Percentiles rank a stretch among this genome's conserved stretches.
Conservation (phyloP, 2,329 filamentous ascomycete species). For the Penicillium janthinellum region DNA sequence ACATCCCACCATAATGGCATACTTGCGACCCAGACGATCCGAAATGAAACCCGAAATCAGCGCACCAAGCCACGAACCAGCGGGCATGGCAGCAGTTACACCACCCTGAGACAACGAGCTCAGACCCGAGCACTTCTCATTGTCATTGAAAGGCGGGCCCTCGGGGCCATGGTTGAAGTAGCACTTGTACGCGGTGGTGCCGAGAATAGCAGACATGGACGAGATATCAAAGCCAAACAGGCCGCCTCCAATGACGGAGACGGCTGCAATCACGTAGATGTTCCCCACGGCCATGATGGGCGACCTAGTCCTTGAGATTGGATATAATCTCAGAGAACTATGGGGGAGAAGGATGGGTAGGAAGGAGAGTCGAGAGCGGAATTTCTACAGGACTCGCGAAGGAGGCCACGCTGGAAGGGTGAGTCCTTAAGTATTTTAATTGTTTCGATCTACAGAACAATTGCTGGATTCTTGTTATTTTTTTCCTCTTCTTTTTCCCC, state of each 20-base stretch:
- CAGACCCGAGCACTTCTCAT: constrained; percentile 49
- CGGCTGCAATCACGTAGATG: constrained; percentile 60
- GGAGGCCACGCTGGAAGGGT: constrained; percentile 1
- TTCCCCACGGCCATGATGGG: constrained; percentile 47
- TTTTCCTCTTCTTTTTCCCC: not conserved
- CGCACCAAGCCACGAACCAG: constrained; percentile 67
- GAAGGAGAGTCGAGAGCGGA: not conserved
- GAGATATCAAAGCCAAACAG: constrained; percentile 41
- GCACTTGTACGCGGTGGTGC: constrained; percentile 59
- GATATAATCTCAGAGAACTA: not conserved
- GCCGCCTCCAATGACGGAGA: constrained; percentile 47
- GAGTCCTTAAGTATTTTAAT: constrained; percentile 7
- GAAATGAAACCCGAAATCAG: constrained; percentile 57
- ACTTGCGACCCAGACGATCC: constrained; percentile 57
- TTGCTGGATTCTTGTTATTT: not conserved
- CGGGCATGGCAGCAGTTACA: constrained; percentile 73
- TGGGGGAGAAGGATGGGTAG: not conserved
- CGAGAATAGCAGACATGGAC: constrained; percentile 38
- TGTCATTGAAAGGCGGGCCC: constrained; percentile 58
- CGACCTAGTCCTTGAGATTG: not conserved
- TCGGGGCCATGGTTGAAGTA: constrained; percentile 64
- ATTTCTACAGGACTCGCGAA: not conserved
- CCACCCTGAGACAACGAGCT: constrained; percentile 60
- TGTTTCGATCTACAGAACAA: not conserved
- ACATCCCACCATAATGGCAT: constrained; percentile 53